Conservation (phyloP, 225 moss, liverwort and hornwort genomes). For the Ulota crispa region DNA sequence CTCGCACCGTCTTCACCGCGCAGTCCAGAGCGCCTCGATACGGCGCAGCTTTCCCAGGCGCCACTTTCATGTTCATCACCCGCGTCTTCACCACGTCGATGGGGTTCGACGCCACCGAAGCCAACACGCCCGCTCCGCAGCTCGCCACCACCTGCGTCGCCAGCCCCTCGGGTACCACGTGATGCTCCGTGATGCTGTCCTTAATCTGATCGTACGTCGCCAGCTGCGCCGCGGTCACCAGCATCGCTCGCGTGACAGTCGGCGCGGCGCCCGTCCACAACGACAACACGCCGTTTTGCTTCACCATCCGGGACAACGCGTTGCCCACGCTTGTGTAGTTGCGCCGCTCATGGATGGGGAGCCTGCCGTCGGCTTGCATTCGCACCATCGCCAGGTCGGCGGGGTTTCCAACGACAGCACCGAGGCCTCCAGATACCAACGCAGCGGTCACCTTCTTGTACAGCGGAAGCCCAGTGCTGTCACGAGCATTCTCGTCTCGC, state of each 20-base stretch:
- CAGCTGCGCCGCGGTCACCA: slow-evolving; percentile 82
- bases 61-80: slow-evolving; percentile 77
- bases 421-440: slow-evolving; percentile 58
- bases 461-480: slow-evolving; percentile 46
- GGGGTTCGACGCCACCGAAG: slow-evolving; percentile 73
- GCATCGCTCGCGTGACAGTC: slow-evolving; percentile 78
- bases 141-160: slow-evolving; percentile 70
- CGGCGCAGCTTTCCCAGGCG: slow-evolving; percentile 39
- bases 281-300: slow-evolving; percentile 57
- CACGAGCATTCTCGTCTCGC: slow-evolving; percentile 2
- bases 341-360: slow-evolving; percentile 43
- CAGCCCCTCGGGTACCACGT: slow-evolving; percentile 42
- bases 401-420: slow-evolving; percentile 74
- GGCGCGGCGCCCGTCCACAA: slow-evolving; percentile 82
- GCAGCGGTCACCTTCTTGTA: slow-evolving; percentile 70
- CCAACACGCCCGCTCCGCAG: slow-evolving; percentile 65
- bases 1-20: slow-evolving; percentile 69
- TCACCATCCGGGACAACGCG: slow-evolving; percentile 62
- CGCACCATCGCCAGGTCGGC: slow-evolving; percentile 84
- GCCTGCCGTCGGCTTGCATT: slow-evolving; percentile 91
- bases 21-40: slow-evolving; percentile 81
- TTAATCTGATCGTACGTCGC: slow-evolving; percentile 89
- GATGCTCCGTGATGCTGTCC: slow-evolving; percentile 42
- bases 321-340: slow-evolving; percentile 73
- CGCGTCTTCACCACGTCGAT: slow-evolving; percentile 88